A percentile compares a stretch with the other conserved stretches of the same genome.
Evolutionary conservation across 176 grass and related monocot species (phyloP).

Genomic region (Rhynchospora breviuscula): DNA sequence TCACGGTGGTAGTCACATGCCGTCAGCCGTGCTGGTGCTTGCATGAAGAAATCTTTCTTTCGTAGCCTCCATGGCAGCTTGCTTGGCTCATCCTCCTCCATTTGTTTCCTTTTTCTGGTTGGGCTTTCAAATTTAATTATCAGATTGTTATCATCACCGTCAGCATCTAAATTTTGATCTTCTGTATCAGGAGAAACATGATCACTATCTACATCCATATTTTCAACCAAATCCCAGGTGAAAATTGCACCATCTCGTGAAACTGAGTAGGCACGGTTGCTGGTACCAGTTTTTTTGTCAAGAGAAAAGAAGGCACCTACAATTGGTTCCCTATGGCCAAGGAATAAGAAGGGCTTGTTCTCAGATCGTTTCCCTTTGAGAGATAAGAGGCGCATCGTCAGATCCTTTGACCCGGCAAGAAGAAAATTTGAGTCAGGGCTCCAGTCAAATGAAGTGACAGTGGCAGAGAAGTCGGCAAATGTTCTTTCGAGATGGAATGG

Average conservation of each 20-base stretch:
- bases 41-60: conserved; percentile 91
- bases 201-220: conserved; percentile 31
- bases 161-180: conserved; percentile 35
- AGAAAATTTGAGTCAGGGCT: conserved; percentile 75
- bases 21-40: conserved; percentile 63
- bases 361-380: conserved; percentile 31
- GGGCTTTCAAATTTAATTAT: conserved; percentile 32
- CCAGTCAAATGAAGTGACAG: conserved; percentile 82
- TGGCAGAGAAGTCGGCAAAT: conserved; percentile 57
- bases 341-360: conserved; percentile 70
- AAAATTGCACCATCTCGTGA: conserved; percentile 86
- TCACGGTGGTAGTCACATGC: conserved; percentile 84
- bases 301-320: conserved; percentile 62
- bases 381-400: conserved; percentile 56
- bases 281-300: conserved; percentile 57
- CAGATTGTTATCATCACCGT: conserved; percentile 26
- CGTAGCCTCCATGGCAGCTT: conserved; percentile 52
- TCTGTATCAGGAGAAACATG: conserved; percentile 41
- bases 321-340: conserved; percentile 60
- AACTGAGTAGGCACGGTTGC: conserved; percentile 54
- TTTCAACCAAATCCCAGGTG: conserved; percentile 65
- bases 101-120: conserved; percentile 45
- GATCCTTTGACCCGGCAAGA: conserved; percentile 81
- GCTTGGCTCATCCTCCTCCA: conserved; percentile 40
- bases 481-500: conserved; percentile 83